These are phyloP conservation scores for Nemania sp. DNA, from an alignment of 2,329 filamentous ascomycete species.

Conservation along the genomic window DNA sequence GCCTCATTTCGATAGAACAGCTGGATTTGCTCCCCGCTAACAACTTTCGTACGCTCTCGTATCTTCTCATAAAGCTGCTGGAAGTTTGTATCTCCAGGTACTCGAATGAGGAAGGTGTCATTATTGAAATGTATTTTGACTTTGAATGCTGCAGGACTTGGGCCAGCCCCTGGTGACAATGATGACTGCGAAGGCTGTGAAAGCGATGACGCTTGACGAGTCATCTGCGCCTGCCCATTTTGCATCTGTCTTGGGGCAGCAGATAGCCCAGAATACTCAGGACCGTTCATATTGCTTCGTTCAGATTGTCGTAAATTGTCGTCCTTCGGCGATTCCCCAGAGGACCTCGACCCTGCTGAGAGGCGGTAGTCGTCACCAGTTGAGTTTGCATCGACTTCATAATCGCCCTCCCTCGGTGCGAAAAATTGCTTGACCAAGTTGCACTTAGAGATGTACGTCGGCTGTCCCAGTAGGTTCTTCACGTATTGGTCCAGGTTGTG, in stretches of 20 bases:
- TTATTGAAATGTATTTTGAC: conserved; percentile 94
- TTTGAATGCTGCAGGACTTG: conserved; percentile 69
- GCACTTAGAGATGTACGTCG: conserved; percentile 81
- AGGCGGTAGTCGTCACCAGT: conserved; percentile 75
- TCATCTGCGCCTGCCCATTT: conserved; percentile 47
- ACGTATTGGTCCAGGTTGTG: conserved; percentile 96
- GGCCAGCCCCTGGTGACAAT: conserved; percentile 54
- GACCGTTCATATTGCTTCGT: conserved; percentile 64
- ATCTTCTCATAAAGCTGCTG: conserved; percentile 82
- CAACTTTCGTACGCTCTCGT: conserved; percentile 78
- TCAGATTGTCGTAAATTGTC: conserved; percentile 68
- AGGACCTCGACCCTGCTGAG: conserved; percentile 72
- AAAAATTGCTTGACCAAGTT: conserved; percentile 90
- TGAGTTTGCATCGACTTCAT: conserved; percentile 78
- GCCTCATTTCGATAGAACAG: conserved; percentile 87
- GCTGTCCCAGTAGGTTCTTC: conserved; percentile 84
- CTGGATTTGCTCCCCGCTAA: conserved; percentile 68
- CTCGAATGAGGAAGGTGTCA: conserved; percentile 88
- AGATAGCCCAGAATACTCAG: conserved; percentile 58
- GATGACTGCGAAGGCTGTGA: conserved; percentile 62
- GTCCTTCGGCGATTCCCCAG: conserved; percentile 63
- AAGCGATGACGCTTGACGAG: conserved; percentile 52
- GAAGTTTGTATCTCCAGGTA: conserved; percentile 79
- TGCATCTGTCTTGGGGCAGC: conserved; percentile 53
- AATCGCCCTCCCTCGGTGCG: conserved; percentile 85